Evolutionary conservation across 306 rosid genomes (phyloP), one percentile per base, ranked within the genome.

Genomic region (Quercus alba): DNA sequence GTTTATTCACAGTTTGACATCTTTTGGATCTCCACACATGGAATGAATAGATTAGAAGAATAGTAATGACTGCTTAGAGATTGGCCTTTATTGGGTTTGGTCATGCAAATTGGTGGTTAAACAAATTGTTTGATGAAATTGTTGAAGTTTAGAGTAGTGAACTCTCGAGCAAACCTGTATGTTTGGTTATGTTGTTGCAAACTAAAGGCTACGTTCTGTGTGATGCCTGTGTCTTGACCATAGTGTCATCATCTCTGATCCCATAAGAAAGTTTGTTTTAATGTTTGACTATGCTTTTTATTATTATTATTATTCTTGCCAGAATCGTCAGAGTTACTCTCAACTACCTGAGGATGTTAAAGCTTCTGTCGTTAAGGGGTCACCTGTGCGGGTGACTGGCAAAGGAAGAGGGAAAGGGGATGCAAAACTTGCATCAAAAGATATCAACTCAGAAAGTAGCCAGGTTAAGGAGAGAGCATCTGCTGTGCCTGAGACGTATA

Each of bases 291-390:
- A 4, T 0, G 58, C 21, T 57, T 70, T 74, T 64, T 80, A 70
- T 56, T 56, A 12, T 56, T 46, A 69, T 74, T 68, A 35, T 11
- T 59, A 59, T 18, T 79, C 18, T 21, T 85, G 85, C 75, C 75
- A 95, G 99, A 95, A 95, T 84, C 98, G 99, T 78, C 96, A 91
- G 87, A 90, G 87, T 82, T 90, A 87, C 86, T 80, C 90, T 78
- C 93, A 88, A 83, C 89, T 89, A 18, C 79, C 89, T 66, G 97
- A 96, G 79, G 90, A 86, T 49, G 77, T 79, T 69, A 89, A 86
- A 86, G 85, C 83, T 75, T 82, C 84, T 78, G 82, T 79, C 49
- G 78, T 79, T 73, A 93, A 89, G 87, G 98, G 88, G 66, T 79
- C 90, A 58, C 72, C 89, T 71, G 88, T 84, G 52, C 81, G 84